These are phyloP conservation scores for Dactylellina parvicollis DNA, from an alignment of 2,329 filamentous ascomycete genomes.

Conservation along the genomic window DNA sequence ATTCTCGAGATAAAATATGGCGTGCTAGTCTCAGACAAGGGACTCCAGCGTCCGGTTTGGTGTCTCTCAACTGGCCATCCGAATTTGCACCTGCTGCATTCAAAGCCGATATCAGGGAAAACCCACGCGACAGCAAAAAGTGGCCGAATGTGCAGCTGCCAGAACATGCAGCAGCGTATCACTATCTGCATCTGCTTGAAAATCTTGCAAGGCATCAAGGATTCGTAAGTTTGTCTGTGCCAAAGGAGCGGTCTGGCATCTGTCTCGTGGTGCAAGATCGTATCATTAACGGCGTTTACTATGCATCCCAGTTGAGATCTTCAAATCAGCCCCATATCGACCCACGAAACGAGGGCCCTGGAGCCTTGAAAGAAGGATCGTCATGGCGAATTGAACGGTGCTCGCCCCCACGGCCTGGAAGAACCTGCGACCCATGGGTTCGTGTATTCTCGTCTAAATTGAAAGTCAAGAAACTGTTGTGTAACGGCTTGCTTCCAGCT, in stretches of 20 bases:
- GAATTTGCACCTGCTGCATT: slow-evolving; percentile 22
- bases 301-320: neutral
- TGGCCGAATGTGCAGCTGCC: slow-evolving; percentile 32
- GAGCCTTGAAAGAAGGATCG: neutral
- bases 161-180: neutral
- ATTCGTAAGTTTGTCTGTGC: neutral
- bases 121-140: slow-evolving; percentile 13
- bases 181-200: neutral
- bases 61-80: slow-evolving; percentile 29
- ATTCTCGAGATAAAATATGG: slow-evolving; percentile 25
- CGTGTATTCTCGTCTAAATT: neutral
- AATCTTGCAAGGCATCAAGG: neutral
- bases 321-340: neutral
- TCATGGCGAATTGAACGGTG: neutral
- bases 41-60: neutral
- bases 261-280: too few relatives aligned
- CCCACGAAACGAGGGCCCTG: neutral
- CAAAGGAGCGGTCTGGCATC: neutral
- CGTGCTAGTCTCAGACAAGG: slow-evolving; percentile 13
- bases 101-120: slow-evolving; percentile 22
- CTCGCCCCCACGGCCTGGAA: neutral
- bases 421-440: neutral
- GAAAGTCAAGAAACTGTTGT: slow-evolving; percentile 6
- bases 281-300: neutral
- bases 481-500: slow-evolving; percentile 13